Percentiles rank a stretch among this genome's conserved stretches.
Evolutionary conservation across 805 yeast genomes (phyloP).

Genomic region (Ogataea dorogensis): DNA sequence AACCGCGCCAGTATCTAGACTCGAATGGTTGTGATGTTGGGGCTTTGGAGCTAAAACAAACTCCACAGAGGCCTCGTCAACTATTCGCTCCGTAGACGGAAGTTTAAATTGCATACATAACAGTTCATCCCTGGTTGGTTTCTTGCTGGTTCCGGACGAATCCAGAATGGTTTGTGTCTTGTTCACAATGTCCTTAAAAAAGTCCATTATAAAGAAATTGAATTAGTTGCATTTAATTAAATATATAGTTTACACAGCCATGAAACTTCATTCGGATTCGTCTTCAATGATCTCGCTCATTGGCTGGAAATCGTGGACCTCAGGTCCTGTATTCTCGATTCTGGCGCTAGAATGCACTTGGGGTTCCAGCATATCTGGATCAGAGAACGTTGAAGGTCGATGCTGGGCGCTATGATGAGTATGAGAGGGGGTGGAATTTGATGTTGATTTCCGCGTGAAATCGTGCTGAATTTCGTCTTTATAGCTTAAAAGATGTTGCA

Average conservation of each 20-base stretch:
- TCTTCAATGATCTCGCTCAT: constrained; percentile 13
- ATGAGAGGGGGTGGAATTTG: no score
- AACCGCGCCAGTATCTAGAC: no score
- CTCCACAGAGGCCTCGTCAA: constrained; percentile 70
- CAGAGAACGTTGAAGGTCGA: constrained; percentile 17
- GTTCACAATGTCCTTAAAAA: constrained; percentile 46
- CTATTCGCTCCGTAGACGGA: constrained; percentile 66
- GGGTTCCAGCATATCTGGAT: constrained; percentile 27
- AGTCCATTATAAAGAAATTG: constrained; percentile 37
- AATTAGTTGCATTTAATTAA: not conserved
- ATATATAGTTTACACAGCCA: constrained; percentile 8
- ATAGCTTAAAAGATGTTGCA: constrained; percentile 11
- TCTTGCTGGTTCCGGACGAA: constrained; percentile 36
- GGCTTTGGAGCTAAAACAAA: constrained; percentile 30
- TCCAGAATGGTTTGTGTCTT: constrained; percentile 49
- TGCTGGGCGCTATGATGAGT: constrained; percentile 1
- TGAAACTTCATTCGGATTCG: no score
- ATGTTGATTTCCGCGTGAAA: not conserved
- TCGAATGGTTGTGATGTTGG: constrained; percentile 9
- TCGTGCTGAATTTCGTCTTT: constrained; percentile 6
- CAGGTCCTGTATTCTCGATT: constrained; percentile 6
- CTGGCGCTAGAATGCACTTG: not conserved
- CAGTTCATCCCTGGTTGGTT: constrained; percentile 64
- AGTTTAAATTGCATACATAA: constrained; percentile 66
- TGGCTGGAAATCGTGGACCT: constrained; percentile 9